A percentile compares a stretch with the other conserved stretches of the same genome.
phyloP scores from a whole-genome alignment of 2,329 filamentous ascomycete species.

The Neocucurbitaria cava region DNA sequence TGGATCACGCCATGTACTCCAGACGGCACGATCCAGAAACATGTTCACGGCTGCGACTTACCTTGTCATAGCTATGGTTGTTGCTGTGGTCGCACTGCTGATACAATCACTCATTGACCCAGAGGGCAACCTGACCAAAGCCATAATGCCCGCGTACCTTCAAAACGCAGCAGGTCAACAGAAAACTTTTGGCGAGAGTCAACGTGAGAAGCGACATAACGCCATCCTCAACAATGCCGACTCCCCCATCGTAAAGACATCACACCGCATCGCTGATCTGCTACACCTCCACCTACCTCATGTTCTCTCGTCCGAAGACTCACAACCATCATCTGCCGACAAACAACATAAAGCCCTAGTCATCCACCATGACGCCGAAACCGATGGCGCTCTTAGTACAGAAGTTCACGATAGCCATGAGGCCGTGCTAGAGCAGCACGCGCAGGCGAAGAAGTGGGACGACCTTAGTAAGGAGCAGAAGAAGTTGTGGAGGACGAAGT shows the following conservation, averaged over 20 bases:
- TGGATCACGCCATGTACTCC: conserved; percentile 72
- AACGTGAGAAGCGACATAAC: conserved; percentile 33
- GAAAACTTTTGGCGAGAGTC: conserved; percentile 38
- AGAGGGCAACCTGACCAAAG: conserved; percentile 53
- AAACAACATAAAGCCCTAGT: conserved; percentile 50
- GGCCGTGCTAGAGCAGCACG: conserved; percentile 47
- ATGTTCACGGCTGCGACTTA: conserved; percentile 63
- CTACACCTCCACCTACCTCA: conserved; percentile 35
- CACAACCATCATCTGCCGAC: not conserved
- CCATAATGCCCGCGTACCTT: conserved; percentile 61
- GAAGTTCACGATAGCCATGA: conserved; percentile 48
- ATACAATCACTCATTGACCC: conserved; percentile 66
- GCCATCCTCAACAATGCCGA: conserved; percentile 34
- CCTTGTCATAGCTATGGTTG: conserved; percentile 64
- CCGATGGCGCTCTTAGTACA: conserved; percentile 48
- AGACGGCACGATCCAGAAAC: conserved; percentile 58
- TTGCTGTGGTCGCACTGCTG: conserved; percentile 68
- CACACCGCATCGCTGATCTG: conserved; percentile 43
- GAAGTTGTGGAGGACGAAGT: conserved; percentile 71
- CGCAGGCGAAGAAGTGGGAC: conserved; percentile 70
- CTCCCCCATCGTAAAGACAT: conserved; percentile 32
- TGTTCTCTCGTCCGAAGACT: conserved; percentile 6
- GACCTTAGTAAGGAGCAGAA: conserved; percentile 70
- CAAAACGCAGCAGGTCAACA: conserved; percentile 46
- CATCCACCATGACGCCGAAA: conserved; percentile 47